Evolutionary conservation across 2,329 filamentous ascomycete genomes (phyloP), one percentile per base, ranked within the genome.

Genomic region (Thielaviopsis ethacetica): DNA sequence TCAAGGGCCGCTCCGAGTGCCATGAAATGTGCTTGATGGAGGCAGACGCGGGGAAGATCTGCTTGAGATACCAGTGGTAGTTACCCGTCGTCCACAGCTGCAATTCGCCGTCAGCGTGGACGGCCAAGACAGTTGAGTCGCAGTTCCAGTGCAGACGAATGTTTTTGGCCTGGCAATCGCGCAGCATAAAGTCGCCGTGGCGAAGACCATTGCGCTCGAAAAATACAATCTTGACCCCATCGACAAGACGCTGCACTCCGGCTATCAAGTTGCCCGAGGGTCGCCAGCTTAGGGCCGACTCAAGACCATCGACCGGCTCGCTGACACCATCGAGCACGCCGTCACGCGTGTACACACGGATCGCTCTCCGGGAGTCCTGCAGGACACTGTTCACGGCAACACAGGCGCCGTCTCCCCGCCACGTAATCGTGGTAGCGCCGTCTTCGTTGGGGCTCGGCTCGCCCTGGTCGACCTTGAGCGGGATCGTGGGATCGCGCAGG

Each of bases 51-150:
- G 73, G 71, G 6, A 96, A 76, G 68, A 96, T 90, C 68, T 95
- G 90, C 72, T 98, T 98, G 17, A 98, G 76, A 69, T 97, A 97
- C 81, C 93, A 98, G 68, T 97, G 88, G 65, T 98, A 98, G 69
- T 98, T 98, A 21, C 89, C 87, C 78, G 86, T 95, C 0, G 90
- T 95, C 93, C 93, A 98, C 1, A 98, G 74, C 67, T 98, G 93
- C n/a, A 93, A 73, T 59, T 82, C 79, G 63, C 90, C 81, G 34
- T 75, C 74, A 64, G 91, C 81, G 1, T 81, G 76, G n/a, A 96
- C 84, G 5, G 91, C 90, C 53, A 98, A 76, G 0, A 95, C 88
- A 1, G 84, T 91, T 0, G 93, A 98, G 68, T 98, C 91, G 4
- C 82, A 78, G 67, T 96, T 98, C 93, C 93, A 98, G 54, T 80